Evolutionary conservation across 202 grass and related monocot genomes (phyloP), one percentile per base, ranked within the genome.

Genomic region (Schoenoplectus triqueter): DNA sequence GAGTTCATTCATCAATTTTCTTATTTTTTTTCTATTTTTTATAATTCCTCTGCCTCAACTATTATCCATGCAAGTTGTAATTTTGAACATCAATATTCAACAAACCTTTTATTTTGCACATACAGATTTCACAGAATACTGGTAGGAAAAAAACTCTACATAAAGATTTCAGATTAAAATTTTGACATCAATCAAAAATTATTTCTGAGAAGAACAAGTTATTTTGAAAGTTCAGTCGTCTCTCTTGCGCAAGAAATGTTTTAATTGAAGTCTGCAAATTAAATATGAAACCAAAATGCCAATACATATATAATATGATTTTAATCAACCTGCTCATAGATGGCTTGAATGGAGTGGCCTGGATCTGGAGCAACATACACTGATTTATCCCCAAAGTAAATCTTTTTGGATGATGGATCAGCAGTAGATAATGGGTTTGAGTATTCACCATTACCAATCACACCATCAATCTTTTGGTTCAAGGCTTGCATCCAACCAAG

Each of bases 291-390:
- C 73, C 4, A 56, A 52, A 22, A 74, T 73, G 19, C 2, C 10
- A 54, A 11, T 6, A 11, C 18, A 74, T 74, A n/a, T 20, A 10
- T 49, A 57, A 57, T 14, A 7, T 41, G n/a, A 13, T 6, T 31
- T 31, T 15, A 57, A 57, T 15, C 64, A 52, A 90, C 71, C 85
- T 90, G 92, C 83, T 98, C 89, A 81, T 95, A 95, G 81, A 95
- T 98, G 84, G 91, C 95, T 72, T 91, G 87, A 57, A 89, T 84
- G 10, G 95, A 98, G 89, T 98, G 95, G 68, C 91, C 95, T 0
- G 92, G 95, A 85, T 98, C 95, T 11, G 91, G 92, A 90, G 90
- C 89, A 13, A 95, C 88, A 85, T 98, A 95, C 87, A 85, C 73
- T 9, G 95, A 85, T 7, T 68, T 48, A 61, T 89, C 13, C 21